A percentile compares a stretch with the other conserved stretches of the same genome.
Conservation (phyloP, 164 flowering plant species). For the Vitis rupestris region DNA sequence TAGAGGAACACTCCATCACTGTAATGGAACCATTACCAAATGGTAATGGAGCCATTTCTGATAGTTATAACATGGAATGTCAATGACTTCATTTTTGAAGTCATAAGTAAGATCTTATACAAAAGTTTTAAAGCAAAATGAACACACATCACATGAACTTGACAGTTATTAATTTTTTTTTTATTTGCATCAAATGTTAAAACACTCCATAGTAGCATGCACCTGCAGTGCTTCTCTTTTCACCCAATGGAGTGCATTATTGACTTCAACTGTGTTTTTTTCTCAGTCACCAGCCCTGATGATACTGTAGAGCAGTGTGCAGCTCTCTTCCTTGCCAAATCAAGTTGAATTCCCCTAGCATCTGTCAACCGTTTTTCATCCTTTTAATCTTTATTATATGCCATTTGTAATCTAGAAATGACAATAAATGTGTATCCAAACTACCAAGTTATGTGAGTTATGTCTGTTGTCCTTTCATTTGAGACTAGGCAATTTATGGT, state of each 20-base stretch:
- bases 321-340: constrained; percentile 54
- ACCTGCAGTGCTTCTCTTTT: background rate
- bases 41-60: too few species aligned
- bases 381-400: background rate
- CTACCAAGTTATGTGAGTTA: background rate
- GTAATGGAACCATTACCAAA: too few species aligned
- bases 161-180: background rate
- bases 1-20: too few species aligned
- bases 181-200: background rate
- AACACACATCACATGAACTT: too few species aligned
- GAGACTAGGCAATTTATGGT: too few species aligned
- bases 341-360: constrained; percentile 15
- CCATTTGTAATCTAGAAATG: constrained; percentile 5
- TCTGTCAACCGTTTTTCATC: background rate
- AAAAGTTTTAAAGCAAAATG: too few species aligned
- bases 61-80: too few species aligned
- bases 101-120: too few species aligned
- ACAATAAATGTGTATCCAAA: background rate
- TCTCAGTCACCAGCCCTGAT: constrained; percentile 85
- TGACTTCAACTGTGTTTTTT: background rate
- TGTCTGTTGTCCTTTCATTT: too few species aligned
- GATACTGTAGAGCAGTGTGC: constrained; percentile 73
- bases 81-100: too few species aligned
- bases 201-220: background rate
- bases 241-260: background rate